Evolutionary conservation across 2,329 filamentous ascomycete species (phyloP), one percentile per base, ranked within the genome.

Genomic region (Penicillium sp.): DNA sequence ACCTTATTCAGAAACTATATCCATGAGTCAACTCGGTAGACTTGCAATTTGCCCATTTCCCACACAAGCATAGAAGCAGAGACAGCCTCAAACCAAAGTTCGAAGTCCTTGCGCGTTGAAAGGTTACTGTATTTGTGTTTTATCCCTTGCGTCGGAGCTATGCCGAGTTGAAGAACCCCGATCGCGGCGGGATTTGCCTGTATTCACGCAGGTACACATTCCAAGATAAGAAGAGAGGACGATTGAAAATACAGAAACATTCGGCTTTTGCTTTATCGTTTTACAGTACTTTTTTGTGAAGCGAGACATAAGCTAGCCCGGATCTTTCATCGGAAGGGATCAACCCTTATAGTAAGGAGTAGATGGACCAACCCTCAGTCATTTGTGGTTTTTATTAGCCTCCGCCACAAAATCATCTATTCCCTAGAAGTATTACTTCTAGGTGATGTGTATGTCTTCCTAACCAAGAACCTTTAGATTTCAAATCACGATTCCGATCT

Each of bases 131-230:
- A 48, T 56, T 56, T 54, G 50, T 52, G 51, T 49, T 46, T 31
- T 6, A 57, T 59, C 64, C 64, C 64, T 66, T 66, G 64, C 64
- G 48, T 66, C 62, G 57, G 63, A 65, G 58, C 49, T 54, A 66
- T 66, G 64, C 50, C 49, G 45, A 22, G 35, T 55, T 19, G 51
- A 55, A 39, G 29, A 56, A 59, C 55, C 49, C 31, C 48, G 43
- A 51, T 29, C 41, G 31, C 37, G 53, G 44, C 45, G 52, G 45
- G 24, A 35, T 19, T 33, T 29, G 39, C 39, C 37, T 21, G 44
- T 21, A 22, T 53, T 43, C n/a, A 45, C 29, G 29, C 27, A 45
- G 33, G 31, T 31, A 52, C 41, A 16, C 56, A 53, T 60, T 61
- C 53, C 54, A 27, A 39, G 33, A 49, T 55, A 43, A 51, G 21